Evolutionary conservation across 495 filamentous ascomycete genomes (phyloP).

Genomic region (Trichoderma orchidacearum): DNA sequence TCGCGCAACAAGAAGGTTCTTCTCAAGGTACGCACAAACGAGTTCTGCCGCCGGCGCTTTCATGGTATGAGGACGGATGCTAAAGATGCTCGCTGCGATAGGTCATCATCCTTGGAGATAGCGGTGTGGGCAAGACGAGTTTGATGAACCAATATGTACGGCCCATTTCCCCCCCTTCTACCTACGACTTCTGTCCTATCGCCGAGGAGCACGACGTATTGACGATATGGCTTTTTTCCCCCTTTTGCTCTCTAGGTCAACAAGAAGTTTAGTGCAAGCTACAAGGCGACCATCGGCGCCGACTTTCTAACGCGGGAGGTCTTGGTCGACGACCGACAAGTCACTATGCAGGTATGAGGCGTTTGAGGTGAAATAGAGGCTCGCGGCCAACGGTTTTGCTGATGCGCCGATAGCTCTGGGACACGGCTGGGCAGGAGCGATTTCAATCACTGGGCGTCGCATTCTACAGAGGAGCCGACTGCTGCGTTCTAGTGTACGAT

Average conservation of each 20-base stretch:
- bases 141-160: constrained; percentile 99
- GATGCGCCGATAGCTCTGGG: constrained; percentile 66
- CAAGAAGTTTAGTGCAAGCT: constrained; percentile 99
- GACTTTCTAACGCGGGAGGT: constrained; percentile 99
- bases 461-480: constrained; percentile 97
- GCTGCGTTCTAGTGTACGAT: constrained; percentile 96
- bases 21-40: constrained; percentile 56
- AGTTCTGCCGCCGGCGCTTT: background rate
- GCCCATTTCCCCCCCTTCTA: constrained; percentile 12
- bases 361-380: background rate
- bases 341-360: constrained; percentile 85
- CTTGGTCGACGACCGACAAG: constrained; percentile 87
- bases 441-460: constrained; percentile 97
- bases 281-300: constrained; percentile 98
- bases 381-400: background rate
- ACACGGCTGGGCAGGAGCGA: constrained; percentile 93
- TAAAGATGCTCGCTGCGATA: constrained; percentile 18
- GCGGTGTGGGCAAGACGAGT: constrained; percentile 96
- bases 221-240: background rate
- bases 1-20: constrained; percentile 87
- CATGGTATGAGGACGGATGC: background rate
- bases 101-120: constrained; percentile 98
- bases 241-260: constrained; percentile 57
- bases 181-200: background rate
- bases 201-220: background rate